Evolutionary conservation across 1,284 basidiomycete species (phyloP).

Genomic region (Fomitopsis palustris): DNA sequence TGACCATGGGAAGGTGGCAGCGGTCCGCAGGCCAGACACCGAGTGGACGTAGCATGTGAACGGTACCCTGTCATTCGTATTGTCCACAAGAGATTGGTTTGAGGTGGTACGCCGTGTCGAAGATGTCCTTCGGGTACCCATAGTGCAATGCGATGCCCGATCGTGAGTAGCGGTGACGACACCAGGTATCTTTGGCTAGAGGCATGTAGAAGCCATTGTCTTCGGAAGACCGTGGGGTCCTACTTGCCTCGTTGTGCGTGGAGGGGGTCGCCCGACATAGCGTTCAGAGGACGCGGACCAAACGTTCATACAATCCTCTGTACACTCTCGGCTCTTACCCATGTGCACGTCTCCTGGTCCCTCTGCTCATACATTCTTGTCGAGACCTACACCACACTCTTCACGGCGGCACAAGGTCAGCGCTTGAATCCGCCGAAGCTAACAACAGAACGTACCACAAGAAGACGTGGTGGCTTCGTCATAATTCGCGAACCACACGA

Average conservation of each 20-base stretch:
- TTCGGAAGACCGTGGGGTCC: neutral
- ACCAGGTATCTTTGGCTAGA: neutral
- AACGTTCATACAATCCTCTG: neutral
- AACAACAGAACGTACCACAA: neutral
- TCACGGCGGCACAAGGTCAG: neutral
- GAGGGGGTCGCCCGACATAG: neutral
- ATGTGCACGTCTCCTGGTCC: neutral
- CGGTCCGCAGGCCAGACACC: neutral
- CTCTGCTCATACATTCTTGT: no score
- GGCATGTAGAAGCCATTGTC: neutral
- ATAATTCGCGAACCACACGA: neutral
- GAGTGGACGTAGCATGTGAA: neutral
- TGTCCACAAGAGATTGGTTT: neutral
- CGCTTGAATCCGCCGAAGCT: neutral
- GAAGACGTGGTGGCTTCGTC: neutral
- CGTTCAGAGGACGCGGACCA: neutral
- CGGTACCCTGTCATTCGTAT: neutral
- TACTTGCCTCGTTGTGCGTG: neutral
- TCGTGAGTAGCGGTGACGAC: neutral
- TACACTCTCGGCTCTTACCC: neutral
- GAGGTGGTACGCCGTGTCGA: neutral
- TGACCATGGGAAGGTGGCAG: neutral
- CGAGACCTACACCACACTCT: neutral
- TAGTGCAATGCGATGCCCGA: neutral
- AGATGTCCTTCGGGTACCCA: neutral